Evolutionary conservation across 306 rosid species (phyloP).

Genomic region (Gleditsia sinensis): DNA sequence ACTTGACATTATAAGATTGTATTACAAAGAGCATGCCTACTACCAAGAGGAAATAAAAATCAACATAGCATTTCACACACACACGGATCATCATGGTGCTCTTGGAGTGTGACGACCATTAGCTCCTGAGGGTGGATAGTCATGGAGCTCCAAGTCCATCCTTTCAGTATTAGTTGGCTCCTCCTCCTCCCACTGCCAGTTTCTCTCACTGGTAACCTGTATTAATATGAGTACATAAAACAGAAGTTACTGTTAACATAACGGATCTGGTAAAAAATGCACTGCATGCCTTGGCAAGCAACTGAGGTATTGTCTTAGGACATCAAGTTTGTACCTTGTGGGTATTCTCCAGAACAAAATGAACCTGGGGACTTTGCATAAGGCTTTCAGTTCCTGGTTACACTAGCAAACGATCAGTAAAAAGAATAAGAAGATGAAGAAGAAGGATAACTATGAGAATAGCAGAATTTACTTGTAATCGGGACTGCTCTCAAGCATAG

Average conservation of each 20-base stretch:
- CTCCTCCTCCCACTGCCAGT: slow-evolving; percentile 21
- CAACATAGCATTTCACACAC: slow-evolving; percentile 32
- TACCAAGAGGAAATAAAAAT: slow-evolving; percentile 30
- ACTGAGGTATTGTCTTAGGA: not conserved
- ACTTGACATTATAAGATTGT: not conserved
- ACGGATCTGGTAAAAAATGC: not conserved
- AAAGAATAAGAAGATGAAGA: not conserved
- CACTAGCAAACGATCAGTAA: not conserved
- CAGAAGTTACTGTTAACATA: not conserved
- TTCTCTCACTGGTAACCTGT: slow-evolving; percentile 39
- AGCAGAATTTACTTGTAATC: slow-evolving; percentile 51
- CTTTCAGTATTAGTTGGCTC: slow-evolving; percentile 39
- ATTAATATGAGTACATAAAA: not conserved
- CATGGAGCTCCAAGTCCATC: slow-evolving; percentile 61
- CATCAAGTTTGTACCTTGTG: slow-evolving; percentile 29
- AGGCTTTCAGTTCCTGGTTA: slow-evolving; percentile 54
- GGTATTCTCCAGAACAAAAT: slow-evolving; percentile 34
- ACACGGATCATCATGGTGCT: slow-evolving; percentile 44
- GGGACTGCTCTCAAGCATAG: slow-evolving; percentile 58
- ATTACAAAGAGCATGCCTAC: not conserved
- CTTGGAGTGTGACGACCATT: slow-evolving; percentile 77
- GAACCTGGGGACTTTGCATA: slow-evolving; percentile 34
- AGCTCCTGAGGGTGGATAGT: slow-evolving; percentile 72
- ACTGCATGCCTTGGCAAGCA: not conserved
- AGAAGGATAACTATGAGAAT: not conserved